Percentiles rank a stretch among this genome's conserved stretches.
Evolutionary conservation across 352 stramenopile genomes (phyloP).

Genomic region (Phytophthora colocasiae): DNA sequence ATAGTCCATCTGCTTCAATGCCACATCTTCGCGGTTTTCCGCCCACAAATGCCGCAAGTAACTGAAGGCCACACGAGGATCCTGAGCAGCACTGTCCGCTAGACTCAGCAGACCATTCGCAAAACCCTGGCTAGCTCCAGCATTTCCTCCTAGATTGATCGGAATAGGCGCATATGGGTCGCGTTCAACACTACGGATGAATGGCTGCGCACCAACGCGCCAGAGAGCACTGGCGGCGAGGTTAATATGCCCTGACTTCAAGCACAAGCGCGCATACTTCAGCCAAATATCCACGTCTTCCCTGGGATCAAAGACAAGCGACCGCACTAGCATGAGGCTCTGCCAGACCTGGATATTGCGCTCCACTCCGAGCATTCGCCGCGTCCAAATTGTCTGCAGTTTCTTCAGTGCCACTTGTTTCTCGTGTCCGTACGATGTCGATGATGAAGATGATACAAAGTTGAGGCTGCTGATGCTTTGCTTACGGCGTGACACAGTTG

Average conservation of each 20-base stretch:
- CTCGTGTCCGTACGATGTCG: conserved; percentile 75
- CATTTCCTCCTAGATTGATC: conserved; percentile 71
- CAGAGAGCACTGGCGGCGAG: conserved; percentile 84
- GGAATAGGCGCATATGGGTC: conserved; percentile 71
- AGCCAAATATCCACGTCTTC: conserved; percentile 95
- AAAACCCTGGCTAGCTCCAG: conserved; percentile 55
- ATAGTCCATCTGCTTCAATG: conserved; percentile 83
- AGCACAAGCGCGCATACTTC: conserved; percentile 93
- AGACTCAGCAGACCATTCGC: conserved; percentile 63
- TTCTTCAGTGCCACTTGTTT: conserved; percentile 78
- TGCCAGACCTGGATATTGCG: conserved; percentile 95
- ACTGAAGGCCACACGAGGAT: conserved; percentile 82
- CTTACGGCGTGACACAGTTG: conserved; percentile 54
- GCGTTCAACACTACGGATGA: conserved; percentile 80
- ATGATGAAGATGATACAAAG: conserved; percentile 79
- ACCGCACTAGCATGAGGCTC: conserved; percentile 95
- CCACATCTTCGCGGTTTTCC: conserved; percentile 83
- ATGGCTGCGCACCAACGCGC: conserved; percentile 80
- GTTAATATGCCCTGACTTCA: conserved; percentile 91
- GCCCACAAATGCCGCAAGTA: conserved; percentile 86
- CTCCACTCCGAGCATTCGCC: conserved; percentile 95
- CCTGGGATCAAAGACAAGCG: conserved; percentile 88
- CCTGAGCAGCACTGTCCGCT: conserved; percentile 71
- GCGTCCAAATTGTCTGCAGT: conserved; percentile 85
- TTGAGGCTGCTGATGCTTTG: conserved; percentile 85